phyloP scores from a whole-genome alignment of 2,329 filamentous ascomycete species.

The Apiospora pterosperma region DNA sequence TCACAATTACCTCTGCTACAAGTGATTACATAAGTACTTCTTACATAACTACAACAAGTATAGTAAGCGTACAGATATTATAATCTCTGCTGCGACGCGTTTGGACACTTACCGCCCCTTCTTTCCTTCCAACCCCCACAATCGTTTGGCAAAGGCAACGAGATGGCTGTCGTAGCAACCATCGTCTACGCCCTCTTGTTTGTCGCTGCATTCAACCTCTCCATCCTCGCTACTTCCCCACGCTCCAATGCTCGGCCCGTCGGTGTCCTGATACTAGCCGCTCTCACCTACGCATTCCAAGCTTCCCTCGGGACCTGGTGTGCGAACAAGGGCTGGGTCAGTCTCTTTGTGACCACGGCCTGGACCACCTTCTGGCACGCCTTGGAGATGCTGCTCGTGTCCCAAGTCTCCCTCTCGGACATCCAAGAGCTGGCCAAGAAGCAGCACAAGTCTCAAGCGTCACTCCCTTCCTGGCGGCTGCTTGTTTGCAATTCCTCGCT shows the following conservation, averaged over 20 bases:
- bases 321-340: neutral
- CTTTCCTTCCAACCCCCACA: too few species aligned
- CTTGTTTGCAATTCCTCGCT: neutral
- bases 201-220: neutral
- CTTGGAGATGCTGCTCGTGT: neutral
- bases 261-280: neutral
- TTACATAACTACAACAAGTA: too few species aligned
- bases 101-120: too few species aligned
- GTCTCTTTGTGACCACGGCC: neutral
- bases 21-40: too few species aligned
- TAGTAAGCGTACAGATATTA: too few species aligned
- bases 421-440: neutral
- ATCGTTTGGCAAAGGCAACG: too few species aligned
- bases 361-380: constrained; percentile 4
- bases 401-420: neutral
- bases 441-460: neutral
- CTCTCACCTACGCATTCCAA: neutral
- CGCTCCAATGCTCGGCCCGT: neutral
- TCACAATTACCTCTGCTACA: too few species aligned
- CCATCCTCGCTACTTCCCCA: neutral
- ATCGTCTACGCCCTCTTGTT: neutral
- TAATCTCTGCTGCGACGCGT: too few species aligned
- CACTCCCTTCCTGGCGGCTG: neutral
- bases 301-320: neutral
- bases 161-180: neutral